Conservation (phyloP, 75 land plant species). For the Chamaecyparis obtusa region DNA sequence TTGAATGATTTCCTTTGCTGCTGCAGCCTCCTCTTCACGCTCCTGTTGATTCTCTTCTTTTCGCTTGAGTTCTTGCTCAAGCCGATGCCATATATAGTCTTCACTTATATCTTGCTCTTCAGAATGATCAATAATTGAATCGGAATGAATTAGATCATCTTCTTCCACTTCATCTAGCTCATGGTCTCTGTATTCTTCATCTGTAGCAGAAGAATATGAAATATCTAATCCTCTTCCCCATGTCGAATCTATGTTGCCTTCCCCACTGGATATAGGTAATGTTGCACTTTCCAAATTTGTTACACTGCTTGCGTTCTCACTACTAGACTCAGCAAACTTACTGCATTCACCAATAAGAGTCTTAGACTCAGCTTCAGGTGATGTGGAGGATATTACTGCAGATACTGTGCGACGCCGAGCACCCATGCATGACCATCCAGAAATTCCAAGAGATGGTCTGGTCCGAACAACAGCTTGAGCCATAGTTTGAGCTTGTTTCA, state of each 20-base stretch:
- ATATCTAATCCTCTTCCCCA: constrained; percentile 25
- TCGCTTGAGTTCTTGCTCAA: constrained; percentile 75
- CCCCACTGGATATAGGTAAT: constrained; percentile 11
- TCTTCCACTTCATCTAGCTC: constrained; percentile 47
- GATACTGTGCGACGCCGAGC: constrained; percentile 64
- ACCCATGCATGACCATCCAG: constrained; percentile 96
- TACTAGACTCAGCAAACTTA: not conserved
- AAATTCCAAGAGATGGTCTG: constrained; percentile 53
- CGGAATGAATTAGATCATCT: constrained; percentile 27
- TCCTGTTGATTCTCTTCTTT: constrained; percentile 34
- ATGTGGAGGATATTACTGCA: constrained; percentile 5
- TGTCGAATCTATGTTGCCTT: constrained; percentile 5
- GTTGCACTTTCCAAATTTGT: not conserved
- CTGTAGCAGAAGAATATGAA: constrained; percentile 10
- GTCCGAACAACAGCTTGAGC: constrained; percentile 81
- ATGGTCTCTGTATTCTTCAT: constrained; percentile 24
- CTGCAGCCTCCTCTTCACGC: constrained; percentile 62
- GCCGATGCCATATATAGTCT: constrained; percentile 66
- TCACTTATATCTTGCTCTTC: constrained; percentile 53
- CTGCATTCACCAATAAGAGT: constrained; percentile 11
- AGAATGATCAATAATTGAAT: constrained; percentile 14
- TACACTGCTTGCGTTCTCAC: not conserved
- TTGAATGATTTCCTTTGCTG: constrained; percentile 57
- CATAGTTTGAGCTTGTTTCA: constrained; percentile 87
- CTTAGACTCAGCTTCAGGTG: constrained; percentile 21